Evolutionary conservation across 345 rosid genomes (phyloP), one percentile per base, ranked within the genome.

Genomic region (Boechera retrofracta): DNA sequence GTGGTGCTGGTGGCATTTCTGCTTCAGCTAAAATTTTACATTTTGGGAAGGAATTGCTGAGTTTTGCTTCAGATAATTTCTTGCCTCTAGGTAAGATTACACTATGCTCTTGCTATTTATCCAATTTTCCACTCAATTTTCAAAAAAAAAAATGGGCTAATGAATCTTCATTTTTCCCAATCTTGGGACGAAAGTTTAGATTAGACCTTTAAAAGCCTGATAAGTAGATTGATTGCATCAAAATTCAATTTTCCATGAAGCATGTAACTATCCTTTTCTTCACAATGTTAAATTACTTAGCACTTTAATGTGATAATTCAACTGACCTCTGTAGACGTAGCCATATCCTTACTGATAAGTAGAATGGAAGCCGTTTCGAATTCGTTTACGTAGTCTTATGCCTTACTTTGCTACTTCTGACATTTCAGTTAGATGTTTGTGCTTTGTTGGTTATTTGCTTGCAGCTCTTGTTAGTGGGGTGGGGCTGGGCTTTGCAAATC

Each of bases 381-480:
- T 16, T 42, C 55, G 11, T 42, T 5, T 31, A 6, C 38, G 28
- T 29, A n/a, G 54, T 57, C 42, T 35, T 67, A 11, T 31, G 45
- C 29, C 41, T 12, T 44, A 31, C 21, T 64, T 16, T 42, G 16
- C 10, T 62, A 38, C 24, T 52, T 35, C 31, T 8, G 16, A 38
- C 31, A 59, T 71, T 10, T 65, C 26, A 39, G 4, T 69, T 71
- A 4, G 51, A 31, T 60, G 71, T 69, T 2, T 39, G 42, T 31
- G 41, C 29, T 47, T n/a, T 49, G 59, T 74, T 76, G 52, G 75
- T 52, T 62, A 41, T 15, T 42, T 52, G 32, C 42, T 61, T 78
- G 64, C 87, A 94, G 98, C 93, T 82, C 96, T 94, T 79, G 73
- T 90, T 12, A 81, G 89, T 71, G 97, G 96, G 81, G 96, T 94